phyloP scores from a whole-genome alignment of 176 grass and related monocot species.

The Rhynchospora pubera region DNA sequence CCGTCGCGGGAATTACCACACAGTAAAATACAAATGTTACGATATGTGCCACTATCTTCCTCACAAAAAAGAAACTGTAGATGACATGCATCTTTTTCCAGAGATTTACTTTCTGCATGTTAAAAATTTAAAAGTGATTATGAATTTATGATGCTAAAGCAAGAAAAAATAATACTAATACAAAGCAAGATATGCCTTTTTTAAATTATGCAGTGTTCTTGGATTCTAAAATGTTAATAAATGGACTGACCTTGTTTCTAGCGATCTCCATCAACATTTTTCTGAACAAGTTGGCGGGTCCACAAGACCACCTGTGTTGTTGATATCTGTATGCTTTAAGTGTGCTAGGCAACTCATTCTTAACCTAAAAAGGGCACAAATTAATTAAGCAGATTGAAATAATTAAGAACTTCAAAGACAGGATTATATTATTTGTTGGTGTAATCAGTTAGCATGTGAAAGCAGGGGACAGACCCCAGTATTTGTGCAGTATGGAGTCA shows the following conservation, averaged over 20 bases:
- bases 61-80: conserved; percentile 74
- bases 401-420: not conserved
- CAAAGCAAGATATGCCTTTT: not conserved
- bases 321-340: conserved; percentile 64
- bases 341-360: conserved; percentile 80
- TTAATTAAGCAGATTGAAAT: not conserved
- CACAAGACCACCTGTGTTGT: conserved; percentile 81
- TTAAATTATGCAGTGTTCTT: not conserved
- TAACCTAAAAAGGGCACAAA: conserved; percentile 35
- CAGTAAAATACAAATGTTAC: conserved; percentile 82
- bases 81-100: conserved; percentile 75
- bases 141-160: conserved; percentile 28
- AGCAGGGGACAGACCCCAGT: not conserved
- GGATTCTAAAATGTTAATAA: not conserved
- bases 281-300: conserved; percentile 63
- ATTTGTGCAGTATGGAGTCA: not conserved
- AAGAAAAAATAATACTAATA: not conserved
- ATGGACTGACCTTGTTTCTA: conserved; percentile 46
- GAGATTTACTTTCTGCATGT: conserved; percentile 54
- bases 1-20: conserved; percentile 54
- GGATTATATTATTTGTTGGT: not conserved
- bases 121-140: conserved; percentile 11
- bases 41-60: conserved; percentile 68
- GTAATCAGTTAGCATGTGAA: not conserved
- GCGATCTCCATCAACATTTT: conserved; percentile 79